Evolutionary conservation across 139 green algal species (phyloP).

Genomic region (Penium margaritaceum): DNA sequence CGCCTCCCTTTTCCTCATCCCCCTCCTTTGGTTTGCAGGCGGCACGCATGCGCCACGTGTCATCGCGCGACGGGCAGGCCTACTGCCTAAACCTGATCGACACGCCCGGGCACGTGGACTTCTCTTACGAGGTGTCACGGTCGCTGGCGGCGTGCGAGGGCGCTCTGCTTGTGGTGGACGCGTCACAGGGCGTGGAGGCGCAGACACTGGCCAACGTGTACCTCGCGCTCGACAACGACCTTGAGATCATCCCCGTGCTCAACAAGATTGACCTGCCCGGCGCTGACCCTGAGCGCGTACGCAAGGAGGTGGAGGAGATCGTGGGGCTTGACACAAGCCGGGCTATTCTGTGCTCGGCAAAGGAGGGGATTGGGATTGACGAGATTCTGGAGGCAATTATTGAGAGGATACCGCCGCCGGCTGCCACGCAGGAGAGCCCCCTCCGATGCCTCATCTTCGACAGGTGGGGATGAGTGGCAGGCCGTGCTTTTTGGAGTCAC

Average conservation of each 20-base stretch:
- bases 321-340: constrained; percentile 79
- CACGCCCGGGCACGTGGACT: constrained; percentile 85
- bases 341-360: constrained; percentile 62
- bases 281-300: constrained; percentile 81
- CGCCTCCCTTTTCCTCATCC: not conserved
- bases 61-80: constrained; percentile 53
- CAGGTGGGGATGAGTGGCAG: constrained; percentile 43
- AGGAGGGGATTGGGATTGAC: constrained; percentile 76
- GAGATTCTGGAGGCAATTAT: constrained; percentile 88
- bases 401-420: constrained; percentile 65
- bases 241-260: constrained; percentile 66
- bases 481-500: too few relatives aligned
- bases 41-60: constrained; percentile 45
- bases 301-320: constrained; percentile 85
- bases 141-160: constrained; percentile 89
- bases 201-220: constrained; percentile 98
- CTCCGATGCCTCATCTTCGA: constrained; percentile 92
- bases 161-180: constrained; percentile 92
- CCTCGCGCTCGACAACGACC: constrained; percentile 88
- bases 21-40: constrained; percentile 45
- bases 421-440: constrained; percentile 58
- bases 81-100: constrained; percentile 85
- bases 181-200: constrained; percentile 89
- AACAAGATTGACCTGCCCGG: constrained; percentile 98
- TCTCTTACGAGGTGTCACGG: constrained; percentile 73